These are phyloP conservation scores for Boletus coffeatus DNA, from an alignment of 1,284 basidiomycete genomes.

Conservation along the genomic window DNA sequence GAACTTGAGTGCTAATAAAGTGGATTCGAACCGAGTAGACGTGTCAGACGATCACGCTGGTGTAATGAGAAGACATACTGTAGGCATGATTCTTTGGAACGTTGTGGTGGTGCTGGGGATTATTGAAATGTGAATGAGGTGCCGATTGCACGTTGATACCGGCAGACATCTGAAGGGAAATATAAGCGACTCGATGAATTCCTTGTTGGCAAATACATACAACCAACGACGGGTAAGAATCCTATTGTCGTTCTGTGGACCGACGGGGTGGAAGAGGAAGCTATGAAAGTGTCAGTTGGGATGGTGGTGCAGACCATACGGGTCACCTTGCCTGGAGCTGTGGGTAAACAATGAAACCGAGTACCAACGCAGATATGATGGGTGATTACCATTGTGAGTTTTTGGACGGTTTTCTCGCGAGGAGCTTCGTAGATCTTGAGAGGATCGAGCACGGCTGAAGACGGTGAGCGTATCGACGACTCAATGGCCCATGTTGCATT, in stretches of 20 bases:
- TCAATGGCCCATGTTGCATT: slow-evolving; percentile 40
- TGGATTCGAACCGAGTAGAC: background rate
- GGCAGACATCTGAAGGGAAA: no score
- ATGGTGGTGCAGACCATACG: no score
- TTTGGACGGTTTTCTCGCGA: slow-evolving; percentile 5
- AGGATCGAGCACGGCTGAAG: slow-evolving; percentile 24
- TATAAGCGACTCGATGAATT: no score
- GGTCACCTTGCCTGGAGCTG: no score
- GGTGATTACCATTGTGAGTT: no score
- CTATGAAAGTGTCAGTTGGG: no score
- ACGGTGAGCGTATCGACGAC: slow-evolving; percentile 35
- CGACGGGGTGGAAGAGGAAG: no score
- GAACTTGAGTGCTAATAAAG: background rate
- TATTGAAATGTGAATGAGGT: background rate
- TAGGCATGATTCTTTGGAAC: background rate
- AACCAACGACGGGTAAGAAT: no score
- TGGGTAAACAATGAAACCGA: no score
- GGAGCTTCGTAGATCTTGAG: slow-evolving; percentile 31
- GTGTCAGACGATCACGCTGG: background rate
- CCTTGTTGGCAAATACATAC: no score
- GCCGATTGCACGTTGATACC: background rate
- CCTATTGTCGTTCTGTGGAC: no score
- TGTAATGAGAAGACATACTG: background rate
- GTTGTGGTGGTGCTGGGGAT: background rate
- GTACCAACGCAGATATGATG: no score